Evolutionary conservation across 2,329 filamentous ascomycete species (phyloP), one percentile per base, ranked within the genome.

Genomic region (Penicillium thymicola): DNA sequence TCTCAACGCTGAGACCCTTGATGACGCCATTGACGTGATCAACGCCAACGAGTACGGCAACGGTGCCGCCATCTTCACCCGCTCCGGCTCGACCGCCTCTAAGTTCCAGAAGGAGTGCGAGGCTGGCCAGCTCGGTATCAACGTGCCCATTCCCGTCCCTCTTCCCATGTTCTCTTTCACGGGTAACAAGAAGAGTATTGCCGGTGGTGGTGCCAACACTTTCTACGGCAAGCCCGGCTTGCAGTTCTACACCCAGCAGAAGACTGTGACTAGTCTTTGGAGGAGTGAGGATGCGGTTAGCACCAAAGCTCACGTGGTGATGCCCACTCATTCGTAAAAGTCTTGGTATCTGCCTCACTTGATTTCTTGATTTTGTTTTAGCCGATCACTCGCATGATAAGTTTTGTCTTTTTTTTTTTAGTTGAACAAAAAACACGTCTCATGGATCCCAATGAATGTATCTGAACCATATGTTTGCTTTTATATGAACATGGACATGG

Each of bases 241-340:
- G 72, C 87, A 89, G 72, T 99, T 99, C 73, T 97, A 96, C 77
- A 99, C 94, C 3, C 94, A 97, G 79, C 84, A 89, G 71, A 97
- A 99, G 89, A 99, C 94, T 3, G 94, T 99, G 47, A 99, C 94
- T 51, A 88, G 90, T 64, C 78, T 95, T 72, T 99, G 94, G 94
- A 85, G 86, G 70, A 86, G 84, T 59, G 86, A 92, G 69, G 92
- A 97, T 78, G 92, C 91, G 0, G 83, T 94, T 47, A 87, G 86
- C 54, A 89, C 87, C 64, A 93, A 92, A 83, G 92, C 92, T 16
- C 85, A 87, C 68, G 91, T 95, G 11, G 84, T 89, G 60, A 97
- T 97, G 93, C 93, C 93, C 21, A 88, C 84, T 34, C 84, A 88
- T 46, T 74, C 67, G n/a, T 72, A 60, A 62, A 41, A 7, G 4